phyloP scores from a whole-genome alignment of 352 stramenopile genomes.

The Phytopythium kandeliae region DNA sequence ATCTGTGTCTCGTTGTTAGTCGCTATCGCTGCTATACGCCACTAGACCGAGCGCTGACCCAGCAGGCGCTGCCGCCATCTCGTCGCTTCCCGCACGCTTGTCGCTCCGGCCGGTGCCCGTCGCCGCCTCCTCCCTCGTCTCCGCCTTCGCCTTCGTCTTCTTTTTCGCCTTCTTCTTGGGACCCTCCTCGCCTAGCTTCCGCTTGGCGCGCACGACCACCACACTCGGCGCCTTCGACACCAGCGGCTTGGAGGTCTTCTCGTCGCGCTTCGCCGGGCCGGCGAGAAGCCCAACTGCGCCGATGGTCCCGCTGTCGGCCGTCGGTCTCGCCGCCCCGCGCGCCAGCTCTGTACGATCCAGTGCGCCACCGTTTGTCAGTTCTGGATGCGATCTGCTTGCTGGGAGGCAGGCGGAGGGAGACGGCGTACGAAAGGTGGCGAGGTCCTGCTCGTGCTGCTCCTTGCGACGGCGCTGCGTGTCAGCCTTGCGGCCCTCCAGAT shows the following conservation, averaged over 20 bases:
- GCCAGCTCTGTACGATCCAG: constrained; percentile 34
- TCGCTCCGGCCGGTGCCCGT: not conserved
- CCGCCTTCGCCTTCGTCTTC: constrained; percentile 12
- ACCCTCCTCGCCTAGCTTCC: constrained; percentile 21
- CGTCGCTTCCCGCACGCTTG: constrained; percentile 1
- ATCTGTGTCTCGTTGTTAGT: no score
- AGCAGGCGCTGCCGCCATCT: constrained; percentile 10
- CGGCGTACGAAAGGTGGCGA: constrained; percentile 59
- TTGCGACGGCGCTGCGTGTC: constrained; percentile 44
- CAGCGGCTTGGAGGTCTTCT: constrained; percentile 16
- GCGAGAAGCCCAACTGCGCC: constrained; percentile 2
- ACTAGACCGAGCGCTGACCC: constrained; percentile 33
- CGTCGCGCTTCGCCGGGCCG: constrained; percentile 17
- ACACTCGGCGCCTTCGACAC: constrained; percentile 24
- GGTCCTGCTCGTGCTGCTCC: constrained; percentile 67
- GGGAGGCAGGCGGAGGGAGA: not conserved
- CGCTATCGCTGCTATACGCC: constrained; percentile 58
- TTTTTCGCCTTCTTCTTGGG: constrained; percentile 10
- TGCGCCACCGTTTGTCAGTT: no score
- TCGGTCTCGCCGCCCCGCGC: constrained; percentile 32
- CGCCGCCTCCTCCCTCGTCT: constrained; percentile 7
- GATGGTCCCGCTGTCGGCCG: not conserved
- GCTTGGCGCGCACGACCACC: constrained; percentile 52
- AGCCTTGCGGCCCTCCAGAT: constrained; percentile 54
- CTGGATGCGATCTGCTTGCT: no score